Evolutionary conservation across 2,329 filamentous ascomycete species (phyloP).

Genomic region (Cordyceps militaris): DNA sequence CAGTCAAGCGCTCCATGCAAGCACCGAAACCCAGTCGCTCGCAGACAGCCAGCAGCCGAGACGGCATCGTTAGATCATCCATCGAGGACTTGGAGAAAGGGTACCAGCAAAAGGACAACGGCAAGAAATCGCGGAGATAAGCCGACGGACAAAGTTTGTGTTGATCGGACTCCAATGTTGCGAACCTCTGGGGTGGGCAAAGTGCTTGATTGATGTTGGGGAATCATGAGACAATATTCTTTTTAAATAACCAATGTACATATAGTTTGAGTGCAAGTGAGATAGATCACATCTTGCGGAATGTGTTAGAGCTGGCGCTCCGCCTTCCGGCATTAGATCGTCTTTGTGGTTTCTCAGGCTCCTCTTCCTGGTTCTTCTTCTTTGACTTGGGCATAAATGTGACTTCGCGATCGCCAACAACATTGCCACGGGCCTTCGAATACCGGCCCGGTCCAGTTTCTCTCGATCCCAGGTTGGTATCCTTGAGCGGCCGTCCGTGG

Average conservation of each 20-base stretch:
- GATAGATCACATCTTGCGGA: slow-evolving; percentile 53
- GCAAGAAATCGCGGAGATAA: slow-evolving; percentile 16
- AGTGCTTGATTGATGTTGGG: slow-evolving; percentile 11
- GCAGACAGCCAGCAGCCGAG: slow-evolving; percentile 44
- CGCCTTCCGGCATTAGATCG: slow-evolving; percentile 43
- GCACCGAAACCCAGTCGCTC: slow-evolving; percentile 31
- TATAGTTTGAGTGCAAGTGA: slow-evolving; percentile 15
- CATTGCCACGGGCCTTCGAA: slow-evolving; percentile 40
- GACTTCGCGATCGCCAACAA: slow-evolving; percentile 58
- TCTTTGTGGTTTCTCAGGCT: slow-evolving; percentile 25
- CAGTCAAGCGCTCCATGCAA: slow-evolving; percentile 39
- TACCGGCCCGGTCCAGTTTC: slow-evolving; percentile 42
- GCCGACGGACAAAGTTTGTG: not conserved
- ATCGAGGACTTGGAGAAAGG: slow-evolving; percentile 56
- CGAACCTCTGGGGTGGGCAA: slow-evolving; percentile 11
- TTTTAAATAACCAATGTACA: slow-evolving; percentile 8
- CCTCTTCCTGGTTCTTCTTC: slow-evolving; percentile 40
- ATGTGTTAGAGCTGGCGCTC: slow-evolving; percentile 70
- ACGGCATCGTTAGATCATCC: slow-evolving; percentile 50
- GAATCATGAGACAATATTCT: not conserved
- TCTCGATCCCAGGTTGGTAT: slow-evolving; percentile 51
- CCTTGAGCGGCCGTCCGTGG: slow-evolving; percentile 47
- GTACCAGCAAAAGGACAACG: slow-evolving; percentile 30
- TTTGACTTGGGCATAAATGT: slow-evolving; percentile 61
- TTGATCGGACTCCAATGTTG: not conserved